phyloP scores from a whole-genome alignment of 129 eudicot genomes.

The Lactuca saligna region DNA sequence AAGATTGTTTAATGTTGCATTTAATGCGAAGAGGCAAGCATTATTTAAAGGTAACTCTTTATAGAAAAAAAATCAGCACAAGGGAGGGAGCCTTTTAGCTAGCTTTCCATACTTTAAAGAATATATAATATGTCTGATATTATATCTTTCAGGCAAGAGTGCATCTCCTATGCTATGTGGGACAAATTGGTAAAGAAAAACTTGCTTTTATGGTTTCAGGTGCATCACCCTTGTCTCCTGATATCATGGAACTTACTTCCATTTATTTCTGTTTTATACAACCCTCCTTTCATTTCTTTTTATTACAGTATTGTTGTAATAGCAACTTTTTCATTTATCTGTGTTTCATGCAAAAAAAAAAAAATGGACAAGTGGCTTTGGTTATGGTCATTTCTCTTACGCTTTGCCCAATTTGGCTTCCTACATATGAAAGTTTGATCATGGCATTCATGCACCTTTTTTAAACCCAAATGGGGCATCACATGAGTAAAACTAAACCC shows the following conservation, averaged over 20 bases:
- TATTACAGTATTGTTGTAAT: no score
- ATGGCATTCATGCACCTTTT: no score
- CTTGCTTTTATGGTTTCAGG: conserved; percentile 59
- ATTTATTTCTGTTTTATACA: no score
- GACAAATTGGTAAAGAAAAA: conserved; percentile 64
- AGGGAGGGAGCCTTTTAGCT: not conserved
- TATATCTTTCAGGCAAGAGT: conserved; percentile 23
- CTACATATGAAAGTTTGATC: no score
- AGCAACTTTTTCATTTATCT: no score
- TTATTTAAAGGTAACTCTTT: conserved; percentile 48
- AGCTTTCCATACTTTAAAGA: not conserved
- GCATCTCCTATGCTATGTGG: conserved; percentile 63
- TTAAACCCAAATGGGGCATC: no score
- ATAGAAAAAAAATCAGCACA: not conserved
- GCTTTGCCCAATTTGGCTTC: no score
- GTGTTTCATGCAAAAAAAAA: no score
- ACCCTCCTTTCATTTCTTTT: no score
- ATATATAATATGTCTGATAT: not conserved
- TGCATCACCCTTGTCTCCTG: conserved; percentile 82
- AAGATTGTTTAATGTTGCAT: conserved; percentile 69
- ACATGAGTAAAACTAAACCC: no score
- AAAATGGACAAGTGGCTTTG: no score
- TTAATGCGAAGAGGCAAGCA: conserved; percentile 71
- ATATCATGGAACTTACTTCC: conserved; percentile 61
- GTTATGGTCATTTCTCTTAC: no score